A percentile compares a stretch with the other conserved stretches of the same genome.
Evolutionary conservation across 1,284 basidiomycete genomes (phyloP).

Genomic region (Lentinus polychrous): DNA sequence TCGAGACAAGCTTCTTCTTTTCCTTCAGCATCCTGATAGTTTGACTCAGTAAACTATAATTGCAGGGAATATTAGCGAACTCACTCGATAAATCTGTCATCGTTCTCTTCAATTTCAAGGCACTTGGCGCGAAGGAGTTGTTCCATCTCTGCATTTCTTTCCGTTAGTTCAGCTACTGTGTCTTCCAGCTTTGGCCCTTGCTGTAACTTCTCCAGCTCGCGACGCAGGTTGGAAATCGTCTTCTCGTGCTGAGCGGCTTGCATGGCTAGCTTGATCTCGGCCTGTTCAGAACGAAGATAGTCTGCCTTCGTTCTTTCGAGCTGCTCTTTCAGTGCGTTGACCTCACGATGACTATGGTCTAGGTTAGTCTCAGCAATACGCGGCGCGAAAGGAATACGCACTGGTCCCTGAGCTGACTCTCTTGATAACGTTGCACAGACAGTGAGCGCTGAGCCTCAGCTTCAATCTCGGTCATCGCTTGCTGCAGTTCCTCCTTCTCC

Average conservation of each 20-base stretch:
- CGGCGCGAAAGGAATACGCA: conserved; percentile 20
- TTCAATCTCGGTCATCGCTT: conserved; percentile 47
- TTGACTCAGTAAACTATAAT: conserved; percentile 9
- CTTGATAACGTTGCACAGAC: conserved; percentile 52
- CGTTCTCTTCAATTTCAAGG: conserved; percentile 75
- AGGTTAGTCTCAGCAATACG: not conserved
- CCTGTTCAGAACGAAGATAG: conserved; percentile 47
- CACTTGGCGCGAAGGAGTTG: conserved; percentile 59
- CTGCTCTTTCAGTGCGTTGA: conserved; percentile 36
- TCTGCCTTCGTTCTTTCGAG: conserved; percentile 39
- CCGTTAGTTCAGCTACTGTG: conserved; percentile 52
- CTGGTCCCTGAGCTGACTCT: conserved; percentile 57
- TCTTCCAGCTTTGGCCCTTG: conserved; percentile 47
- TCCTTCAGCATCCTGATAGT: conserved; percentile 58
- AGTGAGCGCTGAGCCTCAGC: conserved; percentile 57
- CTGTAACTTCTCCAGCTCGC: conserved; percentile 47
- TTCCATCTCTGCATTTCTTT: conserved; percentile 68
- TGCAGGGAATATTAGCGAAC: conserved; percentile 24
- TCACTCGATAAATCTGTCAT: conserved; percentile 72
- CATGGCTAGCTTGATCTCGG: conserved; percentile 56
- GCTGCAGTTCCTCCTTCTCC: conserved; percentile 45
- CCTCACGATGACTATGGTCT: conserved; percentile 38
- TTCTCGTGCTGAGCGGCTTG: conserved; percentile 59
- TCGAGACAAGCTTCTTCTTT: conserved; percentile 65
- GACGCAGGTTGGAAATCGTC: conserved; percentile 46